Percentiles rank a stretch among this genome's conserved stretches.
Evolutionary conservation across 306 rosid species (phyloP).

Genomic region (Castanea mollissima): DNA sequence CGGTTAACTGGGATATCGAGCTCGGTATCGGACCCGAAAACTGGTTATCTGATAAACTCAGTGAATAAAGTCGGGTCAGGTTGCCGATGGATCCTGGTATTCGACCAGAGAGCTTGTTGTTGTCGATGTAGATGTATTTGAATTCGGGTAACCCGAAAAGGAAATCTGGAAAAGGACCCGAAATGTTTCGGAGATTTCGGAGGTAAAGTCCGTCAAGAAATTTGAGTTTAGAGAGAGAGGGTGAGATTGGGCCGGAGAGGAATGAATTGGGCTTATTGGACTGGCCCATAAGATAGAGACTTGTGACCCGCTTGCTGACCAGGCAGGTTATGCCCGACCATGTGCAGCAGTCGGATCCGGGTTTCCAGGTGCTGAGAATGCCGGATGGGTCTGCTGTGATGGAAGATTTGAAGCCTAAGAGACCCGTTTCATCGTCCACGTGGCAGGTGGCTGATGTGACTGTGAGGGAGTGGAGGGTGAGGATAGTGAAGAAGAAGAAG

Average conservation of each 20-base stretch:
- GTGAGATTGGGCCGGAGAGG: slow-evolving; percentile 62
- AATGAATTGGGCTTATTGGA: slow-evolving; percentile 22
- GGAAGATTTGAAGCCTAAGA: slow-evolving; percentile 64
- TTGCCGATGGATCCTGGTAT: slow-evolving; percentile 49
- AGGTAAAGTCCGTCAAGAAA: slow-evolving; percentile 54
- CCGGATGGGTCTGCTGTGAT: slow-evolving; percentile 78
- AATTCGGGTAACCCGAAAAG: slow-evolving; percentile 45
- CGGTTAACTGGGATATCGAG: slow-evolving; percentile 52
- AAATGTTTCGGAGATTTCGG: slow-evolving; percentile 42
- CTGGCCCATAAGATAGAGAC: slow-evolving; percentile 33
- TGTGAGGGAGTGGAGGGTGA: slow-evolving; percentile 5
- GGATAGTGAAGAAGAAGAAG: not conserved
- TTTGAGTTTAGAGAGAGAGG: slow-evolving; percentile 55
- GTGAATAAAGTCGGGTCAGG: slow-evolving; percentile 20
- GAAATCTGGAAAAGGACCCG: slow-evolving; percentile 59
- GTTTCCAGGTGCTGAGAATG: slow-evolving; percentile 54
- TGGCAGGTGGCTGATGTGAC: slow-evolving; percentile 54
- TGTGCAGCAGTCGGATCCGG: slow-evolving; percentile 60
- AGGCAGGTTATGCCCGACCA: slow-evolving; percentile 59
- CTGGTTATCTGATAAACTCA: slow-evolving; percentile 52
- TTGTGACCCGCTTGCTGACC: slow-evolving; percentile 47
- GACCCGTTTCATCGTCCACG: slow-evolving; percentile 56
- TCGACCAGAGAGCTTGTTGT: slow-evolving; percentile 61
- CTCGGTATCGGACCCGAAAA: slow-evolving; percentile 70
- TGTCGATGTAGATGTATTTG: slow-evolving; percentile 50